Percentiles rank a stretch among this genome's conserved stretches.
phyloP scores from a whole-genome alignment of 108 stramenopile genomes.

The Cyclotella atomus region DNA sequence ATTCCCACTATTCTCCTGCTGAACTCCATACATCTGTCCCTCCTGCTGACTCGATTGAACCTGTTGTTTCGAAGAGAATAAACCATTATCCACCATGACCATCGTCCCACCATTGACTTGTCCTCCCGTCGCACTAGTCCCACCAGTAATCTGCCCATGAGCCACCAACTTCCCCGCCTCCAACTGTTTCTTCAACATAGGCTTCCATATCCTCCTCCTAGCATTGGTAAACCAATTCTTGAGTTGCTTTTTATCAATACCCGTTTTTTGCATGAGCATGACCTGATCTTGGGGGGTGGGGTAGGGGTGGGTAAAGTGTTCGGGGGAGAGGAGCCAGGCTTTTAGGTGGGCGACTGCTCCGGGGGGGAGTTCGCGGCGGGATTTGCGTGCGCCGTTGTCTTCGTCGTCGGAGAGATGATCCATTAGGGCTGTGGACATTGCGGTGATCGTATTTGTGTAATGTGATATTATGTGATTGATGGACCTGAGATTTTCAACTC shows the following conservation, averaged over 20 bases:
- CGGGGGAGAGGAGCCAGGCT: slow-evolving; percentile 89
- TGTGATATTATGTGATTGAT: background rate
- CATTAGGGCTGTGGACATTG: background rate
- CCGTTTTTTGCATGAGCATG: slow-evolving; percentile 93
- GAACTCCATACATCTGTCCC: slow-evolving; percentile 2
- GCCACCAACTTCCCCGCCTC: slow-evolving; percentile 84
- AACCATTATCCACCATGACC: slow-evolving; percentile 19
- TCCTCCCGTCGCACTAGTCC: too few relatives aligned
- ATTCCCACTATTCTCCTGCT: slow-evolving; percentile 8
- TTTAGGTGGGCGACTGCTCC: slow-evolving; percentile 91
- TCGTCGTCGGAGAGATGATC: slow-evolving; percentile 26
- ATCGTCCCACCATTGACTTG: slow-evolving; percentile 42
- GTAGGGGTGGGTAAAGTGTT: slow-evolving; percentile 94
- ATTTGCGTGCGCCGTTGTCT: slow-evolving; percentile 52
- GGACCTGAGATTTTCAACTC: background rate
- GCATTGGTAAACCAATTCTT: slow-evolving; percentile 98
- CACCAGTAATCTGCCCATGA: too few relatives aligned
- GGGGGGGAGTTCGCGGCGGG: slow-evolving; percentile 89
- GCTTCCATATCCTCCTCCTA: slow-evolving; percentile 94
- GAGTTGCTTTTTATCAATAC: slow-evolving; percentile 94
- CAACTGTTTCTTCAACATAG: slow-evolving; percentile 91
- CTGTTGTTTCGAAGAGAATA: slow-evolving; percentile 28
- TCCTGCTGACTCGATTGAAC: slow-evolving; percentile 11
- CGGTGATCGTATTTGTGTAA: background rate
- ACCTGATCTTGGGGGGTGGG: slow-evolving; percentile 92